Percentiles rank a stretch among this genome's conserved stretches.
Conservation (phyloP, 306 rosid genomes). For the Pachyrhizus erosus region DNA sequence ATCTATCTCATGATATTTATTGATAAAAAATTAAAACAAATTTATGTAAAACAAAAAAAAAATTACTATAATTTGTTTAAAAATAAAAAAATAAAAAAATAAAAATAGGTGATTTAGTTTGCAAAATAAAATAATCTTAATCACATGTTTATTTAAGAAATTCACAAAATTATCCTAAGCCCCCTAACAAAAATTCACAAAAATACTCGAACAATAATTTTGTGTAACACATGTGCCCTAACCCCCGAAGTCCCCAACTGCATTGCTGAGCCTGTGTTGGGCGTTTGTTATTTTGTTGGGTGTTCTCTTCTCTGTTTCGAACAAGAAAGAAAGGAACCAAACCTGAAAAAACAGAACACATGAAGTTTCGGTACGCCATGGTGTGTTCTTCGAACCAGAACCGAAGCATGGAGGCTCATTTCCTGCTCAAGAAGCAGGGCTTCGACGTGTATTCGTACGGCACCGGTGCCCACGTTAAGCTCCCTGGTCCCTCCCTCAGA, state of each 20-base stretch:
- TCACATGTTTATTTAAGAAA: too few species aligned
- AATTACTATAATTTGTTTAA: too few species aligned
- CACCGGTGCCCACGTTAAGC: constrained; percentile 93
- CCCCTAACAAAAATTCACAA: too few species aligned
- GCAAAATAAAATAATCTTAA: too few species aligned
- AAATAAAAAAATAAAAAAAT: too few species aligned
- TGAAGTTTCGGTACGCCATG: constrained; percentile 82
- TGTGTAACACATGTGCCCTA: neutral
- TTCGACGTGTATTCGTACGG: constrained; percentile 91
- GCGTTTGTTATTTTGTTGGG: neutral
- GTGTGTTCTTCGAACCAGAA: constrained; percentile 97
- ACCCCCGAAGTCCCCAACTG: too few species aligned
- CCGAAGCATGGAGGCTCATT: constrained; percentile 98
- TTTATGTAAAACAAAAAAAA: too few species aligned
- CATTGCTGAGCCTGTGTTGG: neutral
- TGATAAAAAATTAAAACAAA: too few species aligned
- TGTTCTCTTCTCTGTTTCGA: neutral
- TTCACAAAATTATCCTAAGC: too few species aligned
- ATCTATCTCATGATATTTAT: too few species aligned
- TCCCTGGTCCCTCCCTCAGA: constrained; percentile 95
- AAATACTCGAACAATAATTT: neutral
- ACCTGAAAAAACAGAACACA: neutral
- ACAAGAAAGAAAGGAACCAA: neutral
- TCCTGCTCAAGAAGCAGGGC: constrained; percentile 77
- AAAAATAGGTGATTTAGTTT: too few species aligned